A percentile compares a stretch with the other conserved stretches of the same genome.
phyloP scores from a whole-genome alignment of 2,329 filamentous ascomycete species.

The Orbilia brochopaga region DNA sequence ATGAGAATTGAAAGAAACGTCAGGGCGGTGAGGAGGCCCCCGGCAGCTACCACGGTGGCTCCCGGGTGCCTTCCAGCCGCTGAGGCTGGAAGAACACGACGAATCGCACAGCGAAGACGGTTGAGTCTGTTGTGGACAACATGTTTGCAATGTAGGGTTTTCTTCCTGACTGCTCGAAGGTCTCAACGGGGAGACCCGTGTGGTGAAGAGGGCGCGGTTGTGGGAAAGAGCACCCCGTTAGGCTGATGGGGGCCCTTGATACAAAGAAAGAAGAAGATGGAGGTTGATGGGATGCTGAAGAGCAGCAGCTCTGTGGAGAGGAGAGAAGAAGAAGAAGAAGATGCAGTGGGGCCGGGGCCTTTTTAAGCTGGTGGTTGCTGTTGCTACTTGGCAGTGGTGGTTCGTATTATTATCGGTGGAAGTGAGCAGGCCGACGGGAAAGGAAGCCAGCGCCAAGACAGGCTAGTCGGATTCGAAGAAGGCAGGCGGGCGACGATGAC shows the following conservation, averaged over 20 bases:
- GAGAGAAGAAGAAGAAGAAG: constrained; percentile 17
- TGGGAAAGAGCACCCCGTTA: constrained; percentile 19
- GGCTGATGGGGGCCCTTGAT: constrained; percentile 21
- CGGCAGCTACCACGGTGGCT: constrained; percentile 44
- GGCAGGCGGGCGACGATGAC: no score
- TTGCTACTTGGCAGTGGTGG: no score
- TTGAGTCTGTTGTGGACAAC: constrained; percentile 20
- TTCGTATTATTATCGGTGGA: no score
- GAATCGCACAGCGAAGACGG: constrained; percentile 11
- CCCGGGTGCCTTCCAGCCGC: constrained; percentile 30
- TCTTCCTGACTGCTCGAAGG: constrained; percentile 27
- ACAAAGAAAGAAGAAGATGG: not conserved
- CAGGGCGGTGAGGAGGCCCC: not conserved
- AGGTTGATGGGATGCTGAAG: constrained; percentile 24
- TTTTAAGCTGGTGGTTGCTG: constrained; percentile 5
- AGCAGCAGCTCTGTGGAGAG: constrained; percentile 33
- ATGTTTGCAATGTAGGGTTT: constrained; percentile 39
- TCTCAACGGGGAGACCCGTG: constrained; percentile 45
- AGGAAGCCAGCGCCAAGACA: no score
- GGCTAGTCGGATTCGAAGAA: no score
- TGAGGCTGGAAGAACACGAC: constrained; percentile 46
- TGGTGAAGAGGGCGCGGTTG: constrained; percentile 12
- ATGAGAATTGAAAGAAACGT: not conserved
- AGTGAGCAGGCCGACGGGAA: no score
- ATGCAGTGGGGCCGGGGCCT: not conserved